These are phyloP conservation scores for Acacia concinna DNA, from an alignment of 331 rosid genomes.

Conservation along the genomic window DNA sequence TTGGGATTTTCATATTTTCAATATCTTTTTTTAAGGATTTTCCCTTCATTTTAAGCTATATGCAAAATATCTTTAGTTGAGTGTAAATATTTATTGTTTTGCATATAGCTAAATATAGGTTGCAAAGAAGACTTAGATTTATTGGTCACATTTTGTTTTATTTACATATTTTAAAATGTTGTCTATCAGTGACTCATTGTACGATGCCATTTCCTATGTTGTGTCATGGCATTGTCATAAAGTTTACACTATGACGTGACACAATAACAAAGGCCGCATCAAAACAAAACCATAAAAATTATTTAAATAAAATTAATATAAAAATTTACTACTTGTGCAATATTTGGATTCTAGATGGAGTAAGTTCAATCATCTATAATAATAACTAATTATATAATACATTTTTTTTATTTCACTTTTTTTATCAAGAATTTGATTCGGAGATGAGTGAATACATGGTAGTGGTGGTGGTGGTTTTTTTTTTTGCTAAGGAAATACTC, in stretches of 20 bases:
- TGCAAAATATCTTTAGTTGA: neutral
- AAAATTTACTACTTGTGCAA: neutral
- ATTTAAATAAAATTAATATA: too few species aligned
- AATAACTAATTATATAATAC: neutral
- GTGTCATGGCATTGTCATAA: neutral
- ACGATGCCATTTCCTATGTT: too few species aligned
- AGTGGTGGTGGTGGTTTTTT: too few species aligned
- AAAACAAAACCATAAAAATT: neutral
- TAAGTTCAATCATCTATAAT: neutral
- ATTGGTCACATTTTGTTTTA: too few species aligned
- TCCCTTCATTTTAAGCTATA: too few species aligned
- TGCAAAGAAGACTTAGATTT: too few species aligned
- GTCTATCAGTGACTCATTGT: too few species aligned
- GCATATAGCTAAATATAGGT: too few species aligned
- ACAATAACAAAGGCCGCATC: neutral
- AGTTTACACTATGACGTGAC: neutral
- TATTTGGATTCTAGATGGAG: neutral
- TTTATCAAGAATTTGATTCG: neutral
- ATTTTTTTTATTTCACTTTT: neutral
- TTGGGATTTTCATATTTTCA: too few species aligned
- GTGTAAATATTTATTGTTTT: too few species aligned
- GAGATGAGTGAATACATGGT: too few species aligned
- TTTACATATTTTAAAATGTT: neutral
- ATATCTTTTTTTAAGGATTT: too few species aligned
- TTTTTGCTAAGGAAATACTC: neutral